Evolutionary conservation across 2,329 filamentous ascomycete species (phyloP).

Genomic region (Geosmithia putterillii): DNA sequence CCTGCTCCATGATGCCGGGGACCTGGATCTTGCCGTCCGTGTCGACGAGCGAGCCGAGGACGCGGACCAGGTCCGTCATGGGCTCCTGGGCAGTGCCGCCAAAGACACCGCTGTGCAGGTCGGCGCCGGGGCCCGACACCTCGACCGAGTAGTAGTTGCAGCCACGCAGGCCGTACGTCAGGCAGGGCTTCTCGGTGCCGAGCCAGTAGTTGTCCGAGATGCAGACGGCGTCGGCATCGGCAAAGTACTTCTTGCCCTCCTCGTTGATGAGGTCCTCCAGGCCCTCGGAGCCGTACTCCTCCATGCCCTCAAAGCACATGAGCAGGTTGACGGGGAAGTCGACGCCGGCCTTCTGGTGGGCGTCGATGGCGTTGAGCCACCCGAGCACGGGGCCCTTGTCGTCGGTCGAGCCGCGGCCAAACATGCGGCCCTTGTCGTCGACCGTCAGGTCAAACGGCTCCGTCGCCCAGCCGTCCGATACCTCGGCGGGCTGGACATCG

Average conservation of each 20-base stretch:
- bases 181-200: slow-evolving; percentile 92
- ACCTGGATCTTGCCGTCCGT: slow-evolving; percentile 87
- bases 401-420: slow-evolving; percentile 86
- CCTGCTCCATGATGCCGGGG: slow-evolving; percentile 86
- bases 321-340: slow-evolving; percentile 96
- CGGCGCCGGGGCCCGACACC: slow-evolving; percentile 80
- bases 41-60: slow-evolving; percentile 78
- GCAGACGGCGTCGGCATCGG: slow-evolving; percentile 89
- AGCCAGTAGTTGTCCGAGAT: slow-evolving; percentile 99
- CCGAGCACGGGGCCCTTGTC: slow-evolving; percentile 96
- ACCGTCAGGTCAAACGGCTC: slow-evolving; percentile 85
- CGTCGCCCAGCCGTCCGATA: slow-evolving; percentile 90
- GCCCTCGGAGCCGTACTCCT: slow-evolving; percentile 95
- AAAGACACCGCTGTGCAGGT: slow-evolving; percentile 94
- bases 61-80: slow-evolving; percentile 85
- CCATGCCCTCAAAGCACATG: slow-evolving; percentile 99
- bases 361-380: slow-evolving; percentile 97
- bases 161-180: slow-evolving; percentile 92
- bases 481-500: slow-evolving; percentile 90
- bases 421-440: slow-evolving; percentile 90
- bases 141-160: slow-evolving; percentile 97
- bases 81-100: slow-evolving; percentile 94
- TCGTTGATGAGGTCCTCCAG: slow-evolving; percentile 87
- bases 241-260: slow-evolving; percentile 90
- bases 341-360: slow-evolving; percentile 86